A percentile compares a stretch with the other conserved stretches of the same genome.
phyloP scores from a whole-genome alignment of 306 rosid species.

The Inga laurina region DNA sequence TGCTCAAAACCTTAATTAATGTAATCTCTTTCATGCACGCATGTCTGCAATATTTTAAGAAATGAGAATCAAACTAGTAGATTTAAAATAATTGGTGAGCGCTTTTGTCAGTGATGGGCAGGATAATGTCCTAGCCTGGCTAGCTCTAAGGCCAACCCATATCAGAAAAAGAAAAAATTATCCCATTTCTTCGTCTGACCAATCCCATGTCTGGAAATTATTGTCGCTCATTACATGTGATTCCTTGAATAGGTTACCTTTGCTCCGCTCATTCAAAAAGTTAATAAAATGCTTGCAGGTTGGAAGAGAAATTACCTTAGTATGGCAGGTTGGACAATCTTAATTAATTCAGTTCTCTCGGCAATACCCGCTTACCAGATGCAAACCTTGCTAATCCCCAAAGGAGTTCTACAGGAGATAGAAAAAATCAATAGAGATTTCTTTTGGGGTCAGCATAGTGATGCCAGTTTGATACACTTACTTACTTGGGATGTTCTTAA shows the following conservation, averaged over 20 bases:
- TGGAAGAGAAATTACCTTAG: too few species aligned
- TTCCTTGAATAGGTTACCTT: neutral
- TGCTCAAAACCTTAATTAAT: neutral
- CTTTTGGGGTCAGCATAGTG: too few species aligned
- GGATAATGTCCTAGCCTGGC: neutral
- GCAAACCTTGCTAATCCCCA: too few species aligned
- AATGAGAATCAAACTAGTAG: neutral
- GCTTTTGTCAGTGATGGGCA: slow-evolving; percentile 29
- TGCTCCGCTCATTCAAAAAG: too few species aligned
- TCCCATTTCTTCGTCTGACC: slow-evolving; percentile 8
- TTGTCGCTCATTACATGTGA: slow-evolving; percentile 17
- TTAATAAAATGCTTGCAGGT: too few species aligned
- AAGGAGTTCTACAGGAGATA: too few species aligned
- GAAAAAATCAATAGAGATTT: too few species aligned
- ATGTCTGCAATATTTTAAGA: neutral
- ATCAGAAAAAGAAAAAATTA: neutral
- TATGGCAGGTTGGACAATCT: too few species aligned
- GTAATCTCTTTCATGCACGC: neutral
- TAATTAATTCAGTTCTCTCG: too few species aligned
- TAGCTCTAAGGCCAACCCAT: neutral
- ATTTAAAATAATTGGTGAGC: neutral
- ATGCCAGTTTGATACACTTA: too few species aligned
- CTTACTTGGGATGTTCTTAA: too few species aligned
- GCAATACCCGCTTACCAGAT: too few species aligned
- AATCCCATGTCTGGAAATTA: slow-evolving; percentile 23